phyloP scores from a whole-genome alignment of 2,329 filamentous ascomycete species.

The Hymenoscyphus linearis region DNA sequence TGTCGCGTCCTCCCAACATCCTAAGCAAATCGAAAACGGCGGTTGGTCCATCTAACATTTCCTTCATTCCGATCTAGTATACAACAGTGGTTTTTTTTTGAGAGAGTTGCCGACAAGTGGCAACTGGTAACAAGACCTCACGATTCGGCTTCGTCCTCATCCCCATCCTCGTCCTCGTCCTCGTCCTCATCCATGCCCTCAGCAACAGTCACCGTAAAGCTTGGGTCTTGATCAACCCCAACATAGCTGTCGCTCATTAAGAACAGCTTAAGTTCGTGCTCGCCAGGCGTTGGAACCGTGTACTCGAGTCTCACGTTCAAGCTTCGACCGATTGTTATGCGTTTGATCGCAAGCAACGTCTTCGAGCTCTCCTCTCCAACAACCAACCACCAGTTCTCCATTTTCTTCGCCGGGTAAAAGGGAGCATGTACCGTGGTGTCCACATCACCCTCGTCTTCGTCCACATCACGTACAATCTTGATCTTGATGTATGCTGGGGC shows the following conservation, averaged over 20 bases:
- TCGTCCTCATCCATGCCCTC: conserved; percentile 96
- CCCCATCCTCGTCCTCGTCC: too few species aligned
- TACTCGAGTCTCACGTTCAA: conserved; percentile 81
- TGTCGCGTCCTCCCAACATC: conserved; percentile 11
- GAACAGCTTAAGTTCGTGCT: conserved; percentile 84
- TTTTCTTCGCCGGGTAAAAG: conserved; percentile 87
- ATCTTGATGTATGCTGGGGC: conserved; percentile 78
- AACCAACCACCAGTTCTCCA: conserved; percentile 98
- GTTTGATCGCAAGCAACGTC: conserved; percentile 86
- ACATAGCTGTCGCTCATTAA: conserved; percentile 97
- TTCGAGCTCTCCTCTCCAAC: conserved; percentile 89
- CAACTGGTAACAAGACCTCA: conserved; percentile 17
- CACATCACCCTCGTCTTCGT: conserved; percentile 65
- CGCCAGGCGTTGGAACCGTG: conserved; percentile 75
- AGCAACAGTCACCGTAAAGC: conserved; percentile 76
- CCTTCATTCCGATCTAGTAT: conserved; percentile 30
- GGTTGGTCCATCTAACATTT: conserved; percentile 25
- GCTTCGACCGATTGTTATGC: conserved; percentile 77
- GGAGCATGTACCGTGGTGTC: conserved; percentile 88
- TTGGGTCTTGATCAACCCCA: conserved; percentile 92
- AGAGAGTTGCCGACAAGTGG: conserved; percentile 10
- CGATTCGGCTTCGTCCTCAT: conserved; percentile 64
- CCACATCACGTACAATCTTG: conserved; percentile 75
- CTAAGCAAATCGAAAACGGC: conserved; percentile 6
- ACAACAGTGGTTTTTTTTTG: conserved; percentile 25